Evolutionary conservation across 1,139 yeast genomes (phyloP).

Genomic region (Suhomyces coccinellae): DNA sequence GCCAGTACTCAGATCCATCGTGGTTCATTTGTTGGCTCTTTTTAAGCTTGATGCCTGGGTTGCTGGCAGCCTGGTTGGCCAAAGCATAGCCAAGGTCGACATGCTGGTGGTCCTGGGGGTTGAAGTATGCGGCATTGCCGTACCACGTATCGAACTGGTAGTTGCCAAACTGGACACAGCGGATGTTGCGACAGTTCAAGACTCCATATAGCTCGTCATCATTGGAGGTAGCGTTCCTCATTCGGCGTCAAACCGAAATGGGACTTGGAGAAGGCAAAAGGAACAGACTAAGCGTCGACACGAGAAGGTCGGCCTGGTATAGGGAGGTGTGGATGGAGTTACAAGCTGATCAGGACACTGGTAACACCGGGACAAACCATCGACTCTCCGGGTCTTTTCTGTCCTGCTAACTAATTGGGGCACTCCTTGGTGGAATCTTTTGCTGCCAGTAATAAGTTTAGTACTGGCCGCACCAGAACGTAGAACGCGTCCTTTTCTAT

Average conservation of each 20-base stretch:
- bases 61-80: slow-evolving; percentile 15
- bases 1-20: slow-evolving; percentile 39
- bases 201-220: slow-evolving; percentile 52
- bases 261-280: neutral
- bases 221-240: slow-evolving; percentile 8
- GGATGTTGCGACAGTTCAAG: slow-evolving; percentile 59
- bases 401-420: neutral
- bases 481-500: neutral
- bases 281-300: no score
- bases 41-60: slow-evolving; percentile 12
- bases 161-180: slow-evolving; percentile 63
- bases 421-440: neutral
- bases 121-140: slow-evolving; percentile 77
- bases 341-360: no score
- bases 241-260: neutral
- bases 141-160: slow-evolving; percentile 78
- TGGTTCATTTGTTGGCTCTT: slow-evolving; percentile 2
- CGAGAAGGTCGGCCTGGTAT: no score
- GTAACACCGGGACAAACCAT: no score
- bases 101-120: slow-evolving; percentile 29
- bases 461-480: neutral
- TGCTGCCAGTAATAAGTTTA: neutral
- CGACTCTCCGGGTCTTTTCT: no score
- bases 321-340: no score
- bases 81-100: slow-evolving; percentile 34